Evolutionary conservation across 352 stramenopile genomes (phyloP).

Genomic region (Phytophthora litchii): DNA sequence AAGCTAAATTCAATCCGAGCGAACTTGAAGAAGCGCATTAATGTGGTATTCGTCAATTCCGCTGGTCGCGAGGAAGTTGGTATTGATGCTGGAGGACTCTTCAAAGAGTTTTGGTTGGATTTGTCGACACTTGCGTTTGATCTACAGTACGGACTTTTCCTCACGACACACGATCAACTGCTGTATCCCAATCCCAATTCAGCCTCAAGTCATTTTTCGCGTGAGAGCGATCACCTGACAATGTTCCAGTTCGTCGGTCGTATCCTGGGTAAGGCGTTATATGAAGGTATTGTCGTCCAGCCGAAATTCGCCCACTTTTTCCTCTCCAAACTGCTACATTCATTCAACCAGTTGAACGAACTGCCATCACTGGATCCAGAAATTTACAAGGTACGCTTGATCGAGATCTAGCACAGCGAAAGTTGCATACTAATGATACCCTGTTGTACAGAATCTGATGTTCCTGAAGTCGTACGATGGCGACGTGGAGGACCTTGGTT

Average conservation of each 20-base stretch:
- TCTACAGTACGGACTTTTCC: conserved; percentile 90
- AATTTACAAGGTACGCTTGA: conserved; percentile 88
- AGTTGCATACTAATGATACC: neutral
- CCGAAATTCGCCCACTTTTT: conserved; percentile 97
- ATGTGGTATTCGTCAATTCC: conserved; percentile 88
- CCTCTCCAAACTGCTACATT: conserved; percentile 91
- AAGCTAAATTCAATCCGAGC: conserved; percentile 86
- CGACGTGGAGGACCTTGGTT: conserved; percentile 88
- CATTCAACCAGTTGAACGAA: conserved; percentile 84
- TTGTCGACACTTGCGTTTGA: conserved; percentile 93
- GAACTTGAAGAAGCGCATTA: conserved; percentile 87
- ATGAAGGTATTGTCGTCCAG: conserved; percentile 95
- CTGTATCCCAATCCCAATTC: conserved; percentile 96
- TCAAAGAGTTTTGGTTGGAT: conserved; percentile 97
- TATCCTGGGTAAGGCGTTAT: conserved; percentile 96
- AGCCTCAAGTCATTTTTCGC: conserved; percentile 77
- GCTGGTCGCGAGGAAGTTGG: conserved; percentile 92
- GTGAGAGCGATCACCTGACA: conserved; percentile 82
- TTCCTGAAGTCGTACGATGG: conserved; percentile 96
- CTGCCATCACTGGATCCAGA: conserved; percentile 92
- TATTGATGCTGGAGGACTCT: conserved; percentile 96
- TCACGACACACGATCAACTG: conserved; percentile 71
- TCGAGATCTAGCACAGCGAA: neutral
- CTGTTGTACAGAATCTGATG: conserved; percentile 86
- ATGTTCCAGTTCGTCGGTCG: conserved; percentile 96